Percentiles rank a stretch among this genome's conserved stretches.
These are phyloP conservation scores for Backusella mclennaniae DNA, from an alignment of 192 early-diverging fungal genomes.

Conservation along the genomic window DNA sequence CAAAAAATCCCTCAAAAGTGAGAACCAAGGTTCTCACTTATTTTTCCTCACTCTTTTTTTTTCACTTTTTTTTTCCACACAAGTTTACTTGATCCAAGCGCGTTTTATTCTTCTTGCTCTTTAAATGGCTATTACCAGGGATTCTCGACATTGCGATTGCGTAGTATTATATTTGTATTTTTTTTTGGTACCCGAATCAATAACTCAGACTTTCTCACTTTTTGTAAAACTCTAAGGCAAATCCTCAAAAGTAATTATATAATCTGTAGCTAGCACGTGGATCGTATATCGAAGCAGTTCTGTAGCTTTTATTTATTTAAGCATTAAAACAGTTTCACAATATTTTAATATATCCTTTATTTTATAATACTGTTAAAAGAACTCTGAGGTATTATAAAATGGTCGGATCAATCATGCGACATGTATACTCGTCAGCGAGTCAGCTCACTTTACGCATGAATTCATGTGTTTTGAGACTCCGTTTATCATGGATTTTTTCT, in stretches of 20 bases:
- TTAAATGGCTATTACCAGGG: no score
- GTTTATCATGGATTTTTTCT: background rate
- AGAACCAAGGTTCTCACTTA: no score
- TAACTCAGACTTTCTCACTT: no score
- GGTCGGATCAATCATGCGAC: background rate
- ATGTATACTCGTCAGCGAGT: background rate
- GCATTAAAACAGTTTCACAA: background rate
- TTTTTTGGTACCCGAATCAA: no score
- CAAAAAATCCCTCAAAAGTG: background rate
- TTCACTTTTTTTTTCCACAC: no score
- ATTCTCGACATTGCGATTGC: no score
- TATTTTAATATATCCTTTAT: background rate
- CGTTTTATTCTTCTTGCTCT: no score
- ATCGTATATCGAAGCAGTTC: background rate
- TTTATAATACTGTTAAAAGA: background rate
- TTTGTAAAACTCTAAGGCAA: no score
- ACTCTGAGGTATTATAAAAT: background rate
- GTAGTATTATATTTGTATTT: no score
- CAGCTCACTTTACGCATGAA: background rate
- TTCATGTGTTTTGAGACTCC: background rate
- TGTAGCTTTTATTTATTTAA: background rate
- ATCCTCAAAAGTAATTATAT: background rate
- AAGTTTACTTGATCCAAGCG: no score
- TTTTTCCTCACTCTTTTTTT: no score
- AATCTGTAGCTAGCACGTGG: background rate